A percentile compares a stretch with the other conserved stretches of the same genome.
These are phyloP conservation scores for Pterocarpus macrocarpus DNA, from an alignment of 306 rosid genomes.

Conservation along the genomic window DNA sequence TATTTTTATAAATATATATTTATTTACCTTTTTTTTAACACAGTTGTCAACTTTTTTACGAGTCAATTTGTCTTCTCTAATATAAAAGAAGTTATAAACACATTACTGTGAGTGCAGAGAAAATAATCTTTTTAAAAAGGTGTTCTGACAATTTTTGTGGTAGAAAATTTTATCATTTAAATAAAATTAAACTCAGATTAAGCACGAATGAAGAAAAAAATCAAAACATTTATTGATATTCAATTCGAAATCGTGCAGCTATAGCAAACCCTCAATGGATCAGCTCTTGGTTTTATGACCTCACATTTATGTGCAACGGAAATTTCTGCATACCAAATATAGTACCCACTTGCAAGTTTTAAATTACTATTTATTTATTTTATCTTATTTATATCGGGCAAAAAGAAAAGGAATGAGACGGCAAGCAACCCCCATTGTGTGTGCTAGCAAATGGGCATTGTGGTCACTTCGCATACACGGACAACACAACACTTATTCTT, in stretches of 20 bases:
- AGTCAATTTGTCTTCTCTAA: not conserved
- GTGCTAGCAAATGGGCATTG: conserved; percentile 6
- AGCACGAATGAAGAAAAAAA: not conserved
- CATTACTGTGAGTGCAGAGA: not conserved
- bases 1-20: too few relatives aligned
- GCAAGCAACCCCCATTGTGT: conserved; percentile 29
- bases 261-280: not conserved
- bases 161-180: not conserved
- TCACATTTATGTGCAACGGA: conserved; percentile 18
- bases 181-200: not conserved
- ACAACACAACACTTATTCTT: not conserved
- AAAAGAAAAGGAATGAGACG: conserved; percentile 30
- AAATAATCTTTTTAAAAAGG: too few relatives aligned
- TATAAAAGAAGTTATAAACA: too few relatives aligned
- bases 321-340: conserved; percentile 15
- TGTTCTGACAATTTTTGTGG: not conserved
- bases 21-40: too few relatives aligned
- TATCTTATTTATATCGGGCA: not conserved
- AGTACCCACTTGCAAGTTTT: conserved; percentile 37
- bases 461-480: conserved; percentile 13
- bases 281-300: conserved; percentile 28
- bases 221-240: not conserved
- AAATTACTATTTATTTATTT: conserved; percentile 5
- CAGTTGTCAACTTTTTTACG: not conserved
- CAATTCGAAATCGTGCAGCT: not conserved